A percentile compares a stretch with the other conserved stretches of the same genome.
These are phyloP conservation scores for Globisporangium paroecandrum DNA, from an alignment of 352 stramenopile genomes.

Conservation along the genomic window DNA sequence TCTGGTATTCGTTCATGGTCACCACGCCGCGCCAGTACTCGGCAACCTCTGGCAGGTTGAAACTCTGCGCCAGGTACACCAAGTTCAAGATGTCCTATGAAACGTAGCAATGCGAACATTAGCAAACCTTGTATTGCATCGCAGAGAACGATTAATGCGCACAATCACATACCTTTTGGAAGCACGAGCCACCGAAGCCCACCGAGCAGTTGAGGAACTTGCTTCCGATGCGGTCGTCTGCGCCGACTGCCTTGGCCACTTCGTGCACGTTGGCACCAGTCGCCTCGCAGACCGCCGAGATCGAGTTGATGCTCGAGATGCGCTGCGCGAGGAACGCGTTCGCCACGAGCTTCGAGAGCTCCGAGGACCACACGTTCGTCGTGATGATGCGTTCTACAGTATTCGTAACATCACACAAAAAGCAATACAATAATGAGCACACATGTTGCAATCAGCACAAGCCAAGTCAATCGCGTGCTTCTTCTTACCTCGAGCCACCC, in stretches of 20 bases:
- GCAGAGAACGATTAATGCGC: constrained; percentile 15
- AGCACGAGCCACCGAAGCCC: constrained; percentile 98
- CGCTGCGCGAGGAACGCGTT: constrained; percentile 99
- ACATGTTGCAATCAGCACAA: neutral
- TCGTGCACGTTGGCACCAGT: constrained; percentile 98
- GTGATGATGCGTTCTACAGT: constrained; percentile 94
- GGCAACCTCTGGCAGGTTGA: constrained; percentile 97
- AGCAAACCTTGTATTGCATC: constrained; percentile 1
- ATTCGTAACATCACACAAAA: neutral
- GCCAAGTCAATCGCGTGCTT: neutral
- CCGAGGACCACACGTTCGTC: constrained; percentile 99
- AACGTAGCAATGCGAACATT: neutral
- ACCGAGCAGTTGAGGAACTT: constrained; percentile 98
- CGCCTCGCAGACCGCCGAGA: constrained; percentile 98
- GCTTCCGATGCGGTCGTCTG: constrained; percentile 96
- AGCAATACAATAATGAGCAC: neutral
- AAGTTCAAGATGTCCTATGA: constrained; percentile 97
- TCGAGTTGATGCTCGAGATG: constrained; percentile 99
- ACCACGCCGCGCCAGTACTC: constrained; percentile 99
- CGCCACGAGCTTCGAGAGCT: constrained; percentile 99
- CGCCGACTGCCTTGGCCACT: constrained; percentile 97
- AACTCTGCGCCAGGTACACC: constrained; percentile 99
- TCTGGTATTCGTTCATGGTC: constrained; percentile 99
- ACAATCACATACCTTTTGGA: constrained; percentile 86
- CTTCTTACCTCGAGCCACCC: constrained; percentile 84